A percentile compares a stretch with the other conserved stretches of the same genome.
Conservation (phyloP, 2,329 filamentous ascomycete species). For the Aspergillus oerlinghausenensis region DNA sequence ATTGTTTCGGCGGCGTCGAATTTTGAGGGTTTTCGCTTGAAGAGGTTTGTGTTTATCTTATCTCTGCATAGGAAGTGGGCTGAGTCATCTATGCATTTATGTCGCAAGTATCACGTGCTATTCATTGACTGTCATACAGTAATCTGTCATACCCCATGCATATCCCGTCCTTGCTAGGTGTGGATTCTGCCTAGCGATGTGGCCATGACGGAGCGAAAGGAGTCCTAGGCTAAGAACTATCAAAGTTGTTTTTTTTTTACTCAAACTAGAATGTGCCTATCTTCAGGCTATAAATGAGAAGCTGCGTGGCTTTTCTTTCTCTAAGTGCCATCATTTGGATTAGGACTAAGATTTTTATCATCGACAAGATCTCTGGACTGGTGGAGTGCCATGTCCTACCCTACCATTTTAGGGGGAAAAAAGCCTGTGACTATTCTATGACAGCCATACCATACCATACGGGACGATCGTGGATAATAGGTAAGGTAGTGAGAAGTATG, state of each 20-base stretch:
- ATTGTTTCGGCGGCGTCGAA: slow-evolving; percentile 32
- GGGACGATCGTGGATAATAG: neutral
- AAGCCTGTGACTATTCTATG: neutral
- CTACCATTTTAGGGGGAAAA: neutral
- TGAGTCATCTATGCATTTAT: slow-evolving; percentile 29
- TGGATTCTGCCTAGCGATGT: too few species aligned
- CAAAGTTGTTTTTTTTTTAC: too few species aligned
- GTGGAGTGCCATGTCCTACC: neutral
- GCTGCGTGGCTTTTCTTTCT: too few species aligned
- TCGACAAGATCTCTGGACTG: too few species aligned
- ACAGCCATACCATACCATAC: neutral
- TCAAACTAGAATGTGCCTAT: too few species aligned
- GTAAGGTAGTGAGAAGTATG: neutral
- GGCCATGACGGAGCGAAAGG: too few species aligned
- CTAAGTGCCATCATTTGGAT: neutral
- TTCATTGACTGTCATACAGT: neutral
- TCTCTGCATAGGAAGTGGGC: slow-evolving; percentile 24
- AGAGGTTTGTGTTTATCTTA: slow-evolving; percentile 44
- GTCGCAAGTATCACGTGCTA: neutral
- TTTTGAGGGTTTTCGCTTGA: slow-evolving; percentile 46
- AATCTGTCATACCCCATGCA: neutral
- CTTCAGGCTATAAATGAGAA: too few species aligned
- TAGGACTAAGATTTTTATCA: too few species aligned
- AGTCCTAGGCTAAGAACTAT: too few species aligned
- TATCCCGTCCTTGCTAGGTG: too few species aligned